phyloP scores from a whole-genome alignment of 116 monocot genomes.

The Posidonia oceanica region DNA sequence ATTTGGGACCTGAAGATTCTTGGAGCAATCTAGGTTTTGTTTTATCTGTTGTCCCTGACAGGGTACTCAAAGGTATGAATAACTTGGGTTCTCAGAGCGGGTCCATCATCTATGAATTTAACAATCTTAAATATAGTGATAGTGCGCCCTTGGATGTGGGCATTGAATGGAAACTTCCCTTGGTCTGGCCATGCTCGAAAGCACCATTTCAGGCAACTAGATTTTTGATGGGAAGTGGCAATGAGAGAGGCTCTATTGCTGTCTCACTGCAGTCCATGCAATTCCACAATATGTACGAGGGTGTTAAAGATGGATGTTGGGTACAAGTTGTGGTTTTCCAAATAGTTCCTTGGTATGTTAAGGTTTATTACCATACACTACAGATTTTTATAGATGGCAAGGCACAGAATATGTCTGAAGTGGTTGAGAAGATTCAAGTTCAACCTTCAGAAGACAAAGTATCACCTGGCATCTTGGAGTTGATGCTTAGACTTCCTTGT shows the following conservation, averaged over 20 bases:
- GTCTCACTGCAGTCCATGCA: slow-evolving; percentile 48
- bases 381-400: slow-evolving; percentile 65
- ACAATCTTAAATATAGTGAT: slow-evolving; percentile 28
- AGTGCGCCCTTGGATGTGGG: slow-evolving; percentile 54
- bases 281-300: slow-evolving; percentile 15
- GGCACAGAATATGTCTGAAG: slow-evolving; percentile 29
- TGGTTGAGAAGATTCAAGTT: slow-evolving; percentile 69
- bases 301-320: slow-evolving; percentile 24
- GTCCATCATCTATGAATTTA: slow-evolving; percentile 47
- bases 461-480: slow-evolving; percentile 71
- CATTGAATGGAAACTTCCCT: slow-evolving; percentile 70
- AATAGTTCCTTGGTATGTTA: slow-evolving; percentile 96
- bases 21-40: slow-evolving; percentile 39
- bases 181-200: slow-evolving; percentile 39
- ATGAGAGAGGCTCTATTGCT: slow-evolving; percentile 94
- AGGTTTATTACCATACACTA: slow-evolving; percentile 87
- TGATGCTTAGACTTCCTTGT: slow-evolving; percentile 72
- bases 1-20: slow-evolving; percentile 21
- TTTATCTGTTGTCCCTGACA: slow-evolving; percentile 37
- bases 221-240: slow-evolving; percentile 97
- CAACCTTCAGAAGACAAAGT: slow-evolving; percentile 88
- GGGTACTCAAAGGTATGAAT: slow-evolving; percentile 27
- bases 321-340: slow-evolving; percentile 64
- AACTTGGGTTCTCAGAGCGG: slow-evolving; percentile 10
- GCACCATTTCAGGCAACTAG: slow-evolving; percentile 61